phyloP scores from a whole-genome alignment of 2,329 filamentous ascomycete genomes.

The Monosporascus cannonballus region DNA sequence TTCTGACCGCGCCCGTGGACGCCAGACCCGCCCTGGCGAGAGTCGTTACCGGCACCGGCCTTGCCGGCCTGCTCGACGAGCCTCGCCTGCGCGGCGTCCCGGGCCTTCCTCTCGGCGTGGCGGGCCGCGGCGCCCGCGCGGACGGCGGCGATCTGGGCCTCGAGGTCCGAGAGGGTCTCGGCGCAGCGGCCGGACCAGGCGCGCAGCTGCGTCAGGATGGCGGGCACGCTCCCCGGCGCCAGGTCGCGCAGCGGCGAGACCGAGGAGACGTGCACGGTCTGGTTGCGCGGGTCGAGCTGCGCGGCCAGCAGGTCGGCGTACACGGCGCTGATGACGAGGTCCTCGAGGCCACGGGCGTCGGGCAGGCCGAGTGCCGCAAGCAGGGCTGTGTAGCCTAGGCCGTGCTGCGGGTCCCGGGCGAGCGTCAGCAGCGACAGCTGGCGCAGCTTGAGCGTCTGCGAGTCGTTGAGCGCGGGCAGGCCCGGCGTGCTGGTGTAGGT shows the following conservation, averaged over 20 bases:
- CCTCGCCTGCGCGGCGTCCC: conserved; percentile 41
- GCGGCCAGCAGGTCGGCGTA: conserved; percentile 79
- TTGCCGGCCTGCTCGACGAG: conserved; percentile 41
- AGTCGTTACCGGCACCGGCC: neutral
- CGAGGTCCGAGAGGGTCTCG: conserved; percentile 65
- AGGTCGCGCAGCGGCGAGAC: conserved; percentile 85
- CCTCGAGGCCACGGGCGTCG: conserved; percentile 67
- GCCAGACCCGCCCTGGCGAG: conserved; percentile 7
- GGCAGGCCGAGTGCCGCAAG: conserved; percentile 60
- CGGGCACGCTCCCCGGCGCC: conserved; percentile 62
- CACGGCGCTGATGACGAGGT: conserved; percentile 78
- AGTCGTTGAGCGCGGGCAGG: conserved; percentile 65
- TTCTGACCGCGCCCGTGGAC: conserved; percentile 19
- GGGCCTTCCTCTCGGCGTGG: conserved; percentile 41
- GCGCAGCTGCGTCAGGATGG: conserved; percentile 61
- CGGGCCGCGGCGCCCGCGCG: conserved; percentile 50
- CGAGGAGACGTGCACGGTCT: conserved; percentile 69
- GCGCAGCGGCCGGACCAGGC: conserved; percentile 78
- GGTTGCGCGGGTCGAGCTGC: conserved; percentile 73
- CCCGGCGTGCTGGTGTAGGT: conserved; percentile 53
- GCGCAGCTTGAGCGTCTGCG: conserved; percentile 78
- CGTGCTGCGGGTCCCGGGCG: conserved; percentile 55
- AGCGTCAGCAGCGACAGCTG: conserved; percentile 85
- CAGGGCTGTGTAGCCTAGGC: conserved; percentile 67
- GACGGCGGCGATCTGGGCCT: conserved; percentile 66